Percentiles rank a stretch among this genome's conserved stretches.
phyloP scores from a whole-genome alignment of 306 rosid species.

The Dryas octopetala region DNA sequence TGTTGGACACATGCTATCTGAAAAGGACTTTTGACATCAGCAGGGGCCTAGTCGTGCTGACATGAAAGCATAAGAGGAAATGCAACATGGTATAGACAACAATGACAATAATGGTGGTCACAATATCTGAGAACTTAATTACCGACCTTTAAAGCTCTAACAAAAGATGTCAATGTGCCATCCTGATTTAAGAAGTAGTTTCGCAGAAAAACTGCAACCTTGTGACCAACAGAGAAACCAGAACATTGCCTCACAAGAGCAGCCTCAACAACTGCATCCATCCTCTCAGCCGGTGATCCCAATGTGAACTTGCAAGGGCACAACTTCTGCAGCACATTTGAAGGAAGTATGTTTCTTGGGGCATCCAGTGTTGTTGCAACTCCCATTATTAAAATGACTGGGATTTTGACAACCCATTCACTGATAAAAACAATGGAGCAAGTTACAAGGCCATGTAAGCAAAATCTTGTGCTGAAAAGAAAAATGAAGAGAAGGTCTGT shows the following conservation, averaged over 20 bases:
- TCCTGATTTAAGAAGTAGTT: conserved; percentile 88
- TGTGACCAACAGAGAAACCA: conserved; percentile 67
- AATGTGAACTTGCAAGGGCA: conserved; percentile 58
- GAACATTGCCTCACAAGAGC: conserved; percentile 70
- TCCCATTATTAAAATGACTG: conserved; percentile 80
- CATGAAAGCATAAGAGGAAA: conserved; percentile 9
- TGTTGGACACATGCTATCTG: conserved; percentile 84
- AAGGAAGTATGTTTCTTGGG: conserved; percentile 57
- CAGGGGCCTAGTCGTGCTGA: conserved; percentile 14
- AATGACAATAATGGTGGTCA: background rate
- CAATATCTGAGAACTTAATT: conserved; percentile 16
- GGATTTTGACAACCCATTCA: conserved; percentile 87
- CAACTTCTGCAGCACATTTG: conserved; percentile 72
- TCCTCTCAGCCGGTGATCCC: conserved; percentile 75
- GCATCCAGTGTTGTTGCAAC: conserved; percentile 83
- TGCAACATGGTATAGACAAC: conserved; percentile 1
- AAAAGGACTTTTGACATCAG: conserved; percentile 31
- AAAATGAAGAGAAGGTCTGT: background rate
- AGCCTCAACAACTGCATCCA: conserved; percentile 91
- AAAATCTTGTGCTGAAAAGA: background rate
- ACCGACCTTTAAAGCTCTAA: conserved; percentile 88
- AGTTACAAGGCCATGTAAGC: conserved; percentile 18
- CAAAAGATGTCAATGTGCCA: conserved; percentile 84
- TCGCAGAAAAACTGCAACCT: conserved; percentile 76
- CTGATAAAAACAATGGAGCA: conserved; percentile 42